phyloP scores from a whole-genome alignment of 2,329 filamentous ascomycete genomes.

The Kalaharituber pfeilii region DNA sequence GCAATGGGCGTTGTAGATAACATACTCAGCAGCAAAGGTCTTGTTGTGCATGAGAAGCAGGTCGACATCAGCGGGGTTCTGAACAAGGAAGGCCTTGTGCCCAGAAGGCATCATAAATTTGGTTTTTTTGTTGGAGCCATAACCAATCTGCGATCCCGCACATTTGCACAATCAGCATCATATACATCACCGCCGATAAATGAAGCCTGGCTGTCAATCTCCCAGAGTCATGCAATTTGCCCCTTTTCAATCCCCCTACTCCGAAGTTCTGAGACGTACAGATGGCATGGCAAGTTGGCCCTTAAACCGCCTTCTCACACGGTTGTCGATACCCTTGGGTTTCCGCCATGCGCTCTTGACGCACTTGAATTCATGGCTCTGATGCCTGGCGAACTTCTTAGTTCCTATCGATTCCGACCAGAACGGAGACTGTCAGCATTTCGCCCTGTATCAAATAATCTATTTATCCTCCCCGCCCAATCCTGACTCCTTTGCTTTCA shows the following conservation, averaged over 20 bases:
- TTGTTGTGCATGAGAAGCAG: slow-evolving; percentile 99
- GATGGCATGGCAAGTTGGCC: slow-evolving; percentile 93
- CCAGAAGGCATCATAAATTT: slow-evolving; percentile 96
- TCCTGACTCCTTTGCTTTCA: neutral
- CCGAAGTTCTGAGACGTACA: slow-evolving; percentile 66
- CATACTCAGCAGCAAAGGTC: slow-evolving; percentile 96
- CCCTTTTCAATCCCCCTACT: too few species aligned
- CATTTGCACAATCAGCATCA: slow-evolving; percentile 1
- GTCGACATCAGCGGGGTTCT: slow-evolving; percentile 89
- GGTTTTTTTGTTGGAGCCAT: slow-evolving; percentile 99
- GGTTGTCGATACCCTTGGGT: slow-evolving; percentile 99
- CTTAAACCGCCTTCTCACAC: slow-evolving; percentile 93
- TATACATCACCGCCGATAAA: too few species aligned
- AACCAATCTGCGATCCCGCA: slow-evolving; percentile 58
- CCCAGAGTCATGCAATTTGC: too few species aligned
- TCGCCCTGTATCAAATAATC: slow-evolving; percentile 1
- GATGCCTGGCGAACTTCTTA: slow-evolving; percentile 91
- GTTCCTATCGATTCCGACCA: slow-evolving; percentile 47
- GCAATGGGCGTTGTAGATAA: slow-evolving; percentile 22
- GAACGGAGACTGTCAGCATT: slow-evolving; percentile 27
- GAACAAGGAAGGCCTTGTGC: slow-evolving; percentile 99
- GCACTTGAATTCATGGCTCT: slow-evolving; percentile 92
- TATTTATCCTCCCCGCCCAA: neutral
- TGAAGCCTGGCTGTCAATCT: too few species aligned
- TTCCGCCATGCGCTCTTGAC: slow-evolving; percentile 89